These are phyloP conservation scores for Rosellinia necatrix DNA, from an alignment of 2,329 filamentous ascomycete species.

Conservation along the genomic window DNA sequence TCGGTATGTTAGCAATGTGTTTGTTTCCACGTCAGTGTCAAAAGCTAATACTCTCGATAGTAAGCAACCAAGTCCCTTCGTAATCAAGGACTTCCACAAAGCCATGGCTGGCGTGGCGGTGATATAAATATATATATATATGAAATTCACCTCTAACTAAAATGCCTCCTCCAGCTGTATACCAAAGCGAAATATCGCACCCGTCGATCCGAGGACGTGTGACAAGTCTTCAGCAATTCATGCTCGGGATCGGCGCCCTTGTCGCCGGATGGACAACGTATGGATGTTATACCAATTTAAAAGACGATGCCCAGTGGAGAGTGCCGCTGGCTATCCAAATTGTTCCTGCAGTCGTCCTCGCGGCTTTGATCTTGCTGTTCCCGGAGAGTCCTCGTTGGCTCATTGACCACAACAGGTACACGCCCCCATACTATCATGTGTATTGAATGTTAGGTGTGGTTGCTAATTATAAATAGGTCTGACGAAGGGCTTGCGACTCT, in stretches of 20 bases:
- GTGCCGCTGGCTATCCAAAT: conserved; percentile 72
- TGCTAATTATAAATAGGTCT: conserved; percentile 41
- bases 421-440: background rate
- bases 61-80: conserved; percentile 3
- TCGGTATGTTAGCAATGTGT: conserved; percentile 37
- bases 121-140: background rate
- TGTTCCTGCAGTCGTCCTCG: conserved; percentile 67
- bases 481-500: conserved; percentile 70
- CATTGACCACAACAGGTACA: conserved; percentile 65
- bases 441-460: background rate
- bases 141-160: conserved; percentile 9
- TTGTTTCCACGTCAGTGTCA: background rate
- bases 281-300: conserved; percentile 49
- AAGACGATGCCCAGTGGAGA: conserved; percentile 50
- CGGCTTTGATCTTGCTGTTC: conserved; percentile 68
- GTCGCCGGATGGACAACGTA: conserved; percentile 76
- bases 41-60: conserved; percentile 14
- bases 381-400: conserved; percentile 77
- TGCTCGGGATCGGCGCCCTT: conserved; percentile 77
- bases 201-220: conserved; percentile 77
- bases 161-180: conserved; percentile 53
- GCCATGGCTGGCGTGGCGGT: too few species aligned
- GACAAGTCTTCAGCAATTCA: conserved; percentile 79
- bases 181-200: conserved; percentile 80
- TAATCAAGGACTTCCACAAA: background rate